Evolutionary conservation across 2,329 filamentous ascomycete genomes (phyloP).

Genomic region (Mycosphaerella sp.): DNA sequence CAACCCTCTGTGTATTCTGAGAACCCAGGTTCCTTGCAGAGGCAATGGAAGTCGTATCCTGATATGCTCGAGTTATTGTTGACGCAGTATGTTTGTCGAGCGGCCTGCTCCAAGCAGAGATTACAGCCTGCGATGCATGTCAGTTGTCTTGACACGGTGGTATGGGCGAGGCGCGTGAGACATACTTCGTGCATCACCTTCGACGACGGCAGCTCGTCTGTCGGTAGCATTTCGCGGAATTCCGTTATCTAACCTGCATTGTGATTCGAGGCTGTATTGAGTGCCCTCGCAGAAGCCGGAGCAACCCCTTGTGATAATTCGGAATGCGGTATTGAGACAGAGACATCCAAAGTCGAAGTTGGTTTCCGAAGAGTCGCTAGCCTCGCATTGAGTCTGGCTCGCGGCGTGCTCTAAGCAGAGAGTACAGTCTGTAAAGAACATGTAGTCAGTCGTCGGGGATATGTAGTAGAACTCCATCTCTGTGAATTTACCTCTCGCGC

Average conservation of each 20-base stretch:
- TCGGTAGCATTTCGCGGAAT: too few relatives aligned
- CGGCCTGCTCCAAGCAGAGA: constrained; percentile 1
- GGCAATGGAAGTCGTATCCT: constrained; percentile 1
- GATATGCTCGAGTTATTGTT: not conserved
- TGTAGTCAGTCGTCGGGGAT: not conserved
- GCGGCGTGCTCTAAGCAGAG: not conserved
- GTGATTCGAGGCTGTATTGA: too few relatives aligned
- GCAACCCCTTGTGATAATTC: not conserved
- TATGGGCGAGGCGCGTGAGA: not conserved
- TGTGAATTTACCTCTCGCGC: too few relatives aligned
- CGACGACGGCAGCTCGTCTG: too few relatives aligned
- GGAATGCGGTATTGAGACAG: not conserved
- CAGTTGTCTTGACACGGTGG: not conserved
- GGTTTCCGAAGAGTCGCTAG: not conserved
- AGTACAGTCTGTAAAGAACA: not conserved
- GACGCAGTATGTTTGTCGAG: constrained; percentile 1
- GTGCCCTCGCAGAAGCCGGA: constrained; percentile 1
- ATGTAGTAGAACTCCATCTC: too few relatives aligned
- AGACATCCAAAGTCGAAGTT: not conserved
- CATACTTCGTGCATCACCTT: not conserved
- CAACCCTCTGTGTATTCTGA: not conserved
- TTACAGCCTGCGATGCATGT: not conserved
- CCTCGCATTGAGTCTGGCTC: not conserved
- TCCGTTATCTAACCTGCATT: too few relatives aligned
- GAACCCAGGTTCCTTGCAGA: not conserved